Evolutionary conservation across 805 yeast genomes (phyloP).

Genomic region (Candida tammaniensis): DNA sequence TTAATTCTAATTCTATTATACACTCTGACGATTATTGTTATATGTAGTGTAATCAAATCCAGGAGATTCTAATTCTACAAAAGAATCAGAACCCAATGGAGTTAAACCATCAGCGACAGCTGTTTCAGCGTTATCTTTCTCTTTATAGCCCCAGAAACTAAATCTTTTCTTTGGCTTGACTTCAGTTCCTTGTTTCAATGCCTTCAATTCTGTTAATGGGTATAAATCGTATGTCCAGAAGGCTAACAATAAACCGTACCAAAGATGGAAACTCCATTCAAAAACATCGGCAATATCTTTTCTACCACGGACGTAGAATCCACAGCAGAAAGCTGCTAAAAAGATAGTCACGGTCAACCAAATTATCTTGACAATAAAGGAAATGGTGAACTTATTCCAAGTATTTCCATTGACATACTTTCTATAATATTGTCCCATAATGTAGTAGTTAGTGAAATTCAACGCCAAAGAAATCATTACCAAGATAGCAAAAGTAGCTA

Average conservation of each 20-base stretch:
- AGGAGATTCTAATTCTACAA: slow-evolving; percentile 12
- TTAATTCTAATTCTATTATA: too few species aligned
- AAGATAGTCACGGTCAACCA: slow-evolving; percentile 23
- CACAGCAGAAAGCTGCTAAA: slow-evolving; percentile 19
- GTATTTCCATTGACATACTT: slow-evolving; percentile 26
- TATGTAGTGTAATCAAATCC: slow-evolving; percentile 12
- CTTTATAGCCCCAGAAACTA: slow-evolving; percentile 11
- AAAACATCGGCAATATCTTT: slow-evolving; percentile 17
- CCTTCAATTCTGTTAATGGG: slow-evolving; percentile 24
- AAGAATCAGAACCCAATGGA: slow-evolving; percentile 8
- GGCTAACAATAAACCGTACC: slow-evolving; percentile 24
- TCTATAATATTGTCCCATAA: slow-evolving; percentile 28
- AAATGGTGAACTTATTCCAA: slow-evolving; percentile 28
- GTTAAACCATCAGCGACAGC: slow-evolving; percentile 10
- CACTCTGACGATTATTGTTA: too few species aligned
- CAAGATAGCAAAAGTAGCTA: slow-evolving; percentile 24
- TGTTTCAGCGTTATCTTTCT: slow-evolving; percentile 8
- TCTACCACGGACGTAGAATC: slow-evolving; percentile 18
- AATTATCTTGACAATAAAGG: slow-evolving; percentile 21
- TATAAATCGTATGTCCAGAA: slow-evolving; percentile 29
- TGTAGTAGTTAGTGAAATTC: slow-evolving; percentile 26
- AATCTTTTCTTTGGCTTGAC: slow-evolving; percentile 6
- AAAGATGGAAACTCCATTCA: slow-evolving; percentile 28
- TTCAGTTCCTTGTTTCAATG: slow-evolving; percentile 7
- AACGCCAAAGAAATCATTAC: slow-evolving; percentile 23